Conservation (phyloP, 495 filamentous ascomycete species). For the Talaromyces liani region DNA sequence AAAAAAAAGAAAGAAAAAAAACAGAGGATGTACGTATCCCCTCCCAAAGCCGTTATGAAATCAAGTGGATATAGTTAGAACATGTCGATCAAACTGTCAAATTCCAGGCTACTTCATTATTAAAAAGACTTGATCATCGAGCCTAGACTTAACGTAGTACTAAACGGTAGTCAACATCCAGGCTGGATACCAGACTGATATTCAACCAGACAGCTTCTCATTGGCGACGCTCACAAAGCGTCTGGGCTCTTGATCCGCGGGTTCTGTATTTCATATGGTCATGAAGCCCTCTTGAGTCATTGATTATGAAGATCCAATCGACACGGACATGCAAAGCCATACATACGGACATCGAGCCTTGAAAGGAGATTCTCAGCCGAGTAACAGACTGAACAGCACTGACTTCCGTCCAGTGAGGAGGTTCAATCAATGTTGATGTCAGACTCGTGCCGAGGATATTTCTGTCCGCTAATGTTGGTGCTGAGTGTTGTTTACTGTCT, state of each 20-base stretch:
- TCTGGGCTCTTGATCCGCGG: not conserved
- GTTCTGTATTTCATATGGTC: not conserved
- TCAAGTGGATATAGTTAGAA: not conserved
- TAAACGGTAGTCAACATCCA: not conserved
- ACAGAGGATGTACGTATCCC: too few species aligned
- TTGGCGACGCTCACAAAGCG: not conserved
- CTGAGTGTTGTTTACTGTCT: too few species aligned
- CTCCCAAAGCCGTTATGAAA: not conserved
- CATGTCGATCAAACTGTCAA: not conserved
- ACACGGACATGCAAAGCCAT: not conserved
- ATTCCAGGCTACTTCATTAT: not conserved
- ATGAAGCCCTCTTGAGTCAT: not conserved
- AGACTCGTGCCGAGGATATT: too few species aligned
- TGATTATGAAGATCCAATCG: not conserved
- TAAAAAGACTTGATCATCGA: not conserved
- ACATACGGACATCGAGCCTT: not conserved
- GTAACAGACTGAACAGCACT: too few species aligned
- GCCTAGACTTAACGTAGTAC: not conserved
- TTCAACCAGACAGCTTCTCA: not conserved
- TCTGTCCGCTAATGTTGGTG: too few species aligned
- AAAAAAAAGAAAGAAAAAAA: too few species aligned
- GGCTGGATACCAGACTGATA: not conserved
- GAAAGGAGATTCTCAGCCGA: too few species aligned
- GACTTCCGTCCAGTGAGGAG: too few species aligned
- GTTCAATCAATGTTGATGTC: too few species aligned